Percentiles rank a stretch among this genome's conserved stretches.
phyloP scores from a whole-genome alignment of 306 rosid genomes.

The Dalbergia cochinchinensis region DNA sequence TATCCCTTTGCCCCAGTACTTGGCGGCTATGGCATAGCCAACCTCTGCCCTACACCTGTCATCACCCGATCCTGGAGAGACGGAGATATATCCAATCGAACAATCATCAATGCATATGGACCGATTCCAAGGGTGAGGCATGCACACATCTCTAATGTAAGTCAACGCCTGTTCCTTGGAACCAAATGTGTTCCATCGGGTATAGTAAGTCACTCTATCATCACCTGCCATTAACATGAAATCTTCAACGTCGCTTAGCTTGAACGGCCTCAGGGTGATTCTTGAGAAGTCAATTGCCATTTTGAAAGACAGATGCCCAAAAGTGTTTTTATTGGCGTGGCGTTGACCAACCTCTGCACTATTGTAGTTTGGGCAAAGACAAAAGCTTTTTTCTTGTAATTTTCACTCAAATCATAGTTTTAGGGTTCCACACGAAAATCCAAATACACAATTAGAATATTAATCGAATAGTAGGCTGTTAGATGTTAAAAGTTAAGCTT shows the following conservation, averaged over 20 bases:
- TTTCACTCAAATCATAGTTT: neutral
- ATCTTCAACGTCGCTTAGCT: constrained; percentile 60
- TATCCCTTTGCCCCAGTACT: constrained; percentile 69
- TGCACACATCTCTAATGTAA: constrained; percentile 67
- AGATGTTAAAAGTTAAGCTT: neutral
- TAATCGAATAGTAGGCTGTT: neutral
- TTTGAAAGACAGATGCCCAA: neutral
- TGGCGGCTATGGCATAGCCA: constrained; percentile 58
- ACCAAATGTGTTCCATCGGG: constrained; percentile 52
- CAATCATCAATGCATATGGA: constrained; percentile 60
- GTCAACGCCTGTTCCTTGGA: constrained; percentile 61
- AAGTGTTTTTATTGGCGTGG: neutral
- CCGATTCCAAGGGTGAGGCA: constrained; percentile 71
- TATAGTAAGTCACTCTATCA: constrained; percentile 49
- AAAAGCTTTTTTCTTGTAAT: too few relatives aligned
- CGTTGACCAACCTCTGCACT: neutral
- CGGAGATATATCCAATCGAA: constrained; percentile 54
- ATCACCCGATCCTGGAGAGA: constrained; percentile 53
- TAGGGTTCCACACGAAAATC: too few relatives aligned
- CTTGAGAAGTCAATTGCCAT: constrained; percentile 47
- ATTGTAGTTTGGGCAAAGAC: too few relatives aligned
- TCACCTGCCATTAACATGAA: constrained; percentile 63
- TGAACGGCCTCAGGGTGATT: constrained; percentile 54
- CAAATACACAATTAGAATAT: neutral
- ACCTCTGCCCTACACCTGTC: constrained; percentile 61